These are phyloP conservation scores for Aspergillus ostianus DNA, from an alignment of 495 filamentous ascomycete species.

Conservation along the genomic window DNA sequence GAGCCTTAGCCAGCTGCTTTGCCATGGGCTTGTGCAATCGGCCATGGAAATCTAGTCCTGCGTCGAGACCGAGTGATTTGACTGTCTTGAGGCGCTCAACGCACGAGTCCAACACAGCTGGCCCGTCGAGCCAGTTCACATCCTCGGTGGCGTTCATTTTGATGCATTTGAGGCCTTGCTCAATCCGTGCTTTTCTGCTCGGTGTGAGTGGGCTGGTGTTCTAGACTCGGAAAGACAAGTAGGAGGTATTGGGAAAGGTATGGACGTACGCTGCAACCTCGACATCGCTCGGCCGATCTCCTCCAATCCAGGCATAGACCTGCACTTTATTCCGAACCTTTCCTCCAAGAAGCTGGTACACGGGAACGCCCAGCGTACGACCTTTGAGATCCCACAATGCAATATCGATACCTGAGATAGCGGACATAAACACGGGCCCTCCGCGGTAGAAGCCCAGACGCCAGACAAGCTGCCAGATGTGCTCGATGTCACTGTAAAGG, in stretches of 20 bases:
- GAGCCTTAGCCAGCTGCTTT: conserved; percentile 70
- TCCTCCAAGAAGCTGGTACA: conserved; percentile 73
- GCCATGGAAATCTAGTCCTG: conserved; percentile 76
- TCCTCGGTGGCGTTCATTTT: conserved; percentile 89
- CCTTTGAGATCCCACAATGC: conserved; percentile 80
- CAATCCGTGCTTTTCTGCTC: conserved; percentile 54
- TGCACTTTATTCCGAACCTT: conserved; percentile 71
- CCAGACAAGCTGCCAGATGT: conserved; percentile 76
- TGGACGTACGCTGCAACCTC: conserved; percentile 50
- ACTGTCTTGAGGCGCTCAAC: conserved; percentile 70
- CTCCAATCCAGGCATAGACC: conserved; percentile 87
- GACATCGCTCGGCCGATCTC: conserved; percentile 73
- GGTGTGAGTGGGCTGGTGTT: not conserved
- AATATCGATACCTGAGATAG: conserved; percentile 76
- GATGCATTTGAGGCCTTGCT: conserved; percentile 69
- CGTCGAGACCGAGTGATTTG: conserved; percentile 70
- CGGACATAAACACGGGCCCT: conserved; percentile 83
- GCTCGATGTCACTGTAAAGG: conserved; percentile 67
- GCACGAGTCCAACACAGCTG: conserved; percentile 57
- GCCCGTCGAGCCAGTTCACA: conserved; percentile 78
- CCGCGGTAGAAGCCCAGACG: conserved; percentile 76
- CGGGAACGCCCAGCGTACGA: conserved; percentile 59
- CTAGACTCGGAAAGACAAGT: not conserved
- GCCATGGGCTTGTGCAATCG: conserved; percentile 80
- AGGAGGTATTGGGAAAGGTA: no score